Conservation (phyloP, 2,329 filamentous ascomycete species). For the Aspergillus hiratsukae region DNA sequence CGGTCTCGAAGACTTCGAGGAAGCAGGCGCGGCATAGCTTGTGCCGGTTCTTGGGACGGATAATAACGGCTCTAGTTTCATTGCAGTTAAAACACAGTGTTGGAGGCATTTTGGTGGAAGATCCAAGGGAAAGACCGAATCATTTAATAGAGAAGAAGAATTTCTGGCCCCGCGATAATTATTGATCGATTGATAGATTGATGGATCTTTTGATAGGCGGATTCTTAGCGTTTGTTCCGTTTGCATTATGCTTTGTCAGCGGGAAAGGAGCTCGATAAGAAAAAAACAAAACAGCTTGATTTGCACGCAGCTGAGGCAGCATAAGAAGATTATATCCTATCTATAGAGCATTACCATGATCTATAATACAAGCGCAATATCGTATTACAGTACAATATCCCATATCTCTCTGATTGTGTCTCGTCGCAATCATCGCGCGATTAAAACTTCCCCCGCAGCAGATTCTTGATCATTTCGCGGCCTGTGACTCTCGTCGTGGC, state of each 20-base stretch:
- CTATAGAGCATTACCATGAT: background rate
- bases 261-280: background rate
- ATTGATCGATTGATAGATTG: conserved; percentile 5
- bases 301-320: background rate
- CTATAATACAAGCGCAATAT: background rate
- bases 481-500: conserved; percentile 70
- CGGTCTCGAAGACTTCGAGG: conserved; percentile 78
- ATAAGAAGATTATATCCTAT: background rate
- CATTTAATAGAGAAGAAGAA: background rate
- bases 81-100: conserved; percentile 72
- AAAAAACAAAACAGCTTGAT: background rate
- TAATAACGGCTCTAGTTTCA: conserved; percentile 74
- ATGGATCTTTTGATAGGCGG: background rate
- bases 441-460: conserved; percentile 68
- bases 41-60: conserved; percentile 89
- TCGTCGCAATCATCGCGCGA: background rate
- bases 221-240: conserved; percentile 8
- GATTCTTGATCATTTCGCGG: conserved; percentile 69
- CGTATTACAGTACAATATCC: background rate
- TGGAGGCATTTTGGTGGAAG: conserved; percentile 61
- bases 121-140: background rate
- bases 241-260: conserved; percentile 7
- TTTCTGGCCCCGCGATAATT: conserved; percentile 6
- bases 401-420: background rate
- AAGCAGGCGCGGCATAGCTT: conserved; percentile 92